Evolutionary conservation across 2,329 filamentous ascomycete species (phyloP), one percentile per base, ranked within the genome.

Genomic region (Alternaria rosae): DNA sequence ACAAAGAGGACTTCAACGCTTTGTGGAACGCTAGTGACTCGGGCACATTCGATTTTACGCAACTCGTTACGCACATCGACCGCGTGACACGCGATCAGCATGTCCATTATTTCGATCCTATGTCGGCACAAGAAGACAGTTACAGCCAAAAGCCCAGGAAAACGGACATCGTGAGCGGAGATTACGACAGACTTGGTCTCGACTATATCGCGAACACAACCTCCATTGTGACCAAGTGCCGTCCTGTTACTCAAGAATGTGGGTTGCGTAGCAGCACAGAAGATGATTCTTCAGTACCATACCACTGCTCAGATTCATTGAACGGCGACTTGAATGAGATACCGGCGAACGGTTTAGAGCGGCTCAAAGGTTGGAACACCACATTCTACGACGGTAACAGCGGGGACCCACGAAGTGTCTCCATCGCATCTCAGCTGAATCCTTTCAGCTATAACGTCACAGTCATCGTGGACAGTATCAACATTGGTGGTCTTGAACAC

Each of bases 291-390:
- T n/a, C 51, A 4, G 25, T 43, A 25, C 30, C 35, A 15, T 54
- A 43, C 13, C 51, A 20, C 13, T 54, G 51, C 35, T 54, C 51
- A 3, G 35, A 54, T 12, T 17, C n/a, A 4, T 43, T 54, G 12
- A 6, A 42, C 13, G 51, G 51, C 15, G 35, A 54, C 12, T n/a
- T 54, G 35, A 28, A 28, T 20, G 51, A 54, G 51, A 54, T 54
- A 41, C 51, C 51, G 2, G 12, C 30, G 8, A 54, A 54, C 17
- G 51, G 51, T 3, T 6, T 54, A 12, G 51, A 54, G 26, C 30
- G 51, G 7, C 51, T 54, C 6, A 54, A 43, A 43, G 51, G 51
- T 9, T 54, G 51, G 51, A 54, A 54, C 35, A 54, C 35, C 5
- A 26, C 35, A 13, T 54, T 54, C 21, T 54, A 42, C 15, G 9